These are phyloP conservation scores for Escallonia rubra DNA, from an alignment of 129 eudicot species.

Conservation along the genomic window DNA sequence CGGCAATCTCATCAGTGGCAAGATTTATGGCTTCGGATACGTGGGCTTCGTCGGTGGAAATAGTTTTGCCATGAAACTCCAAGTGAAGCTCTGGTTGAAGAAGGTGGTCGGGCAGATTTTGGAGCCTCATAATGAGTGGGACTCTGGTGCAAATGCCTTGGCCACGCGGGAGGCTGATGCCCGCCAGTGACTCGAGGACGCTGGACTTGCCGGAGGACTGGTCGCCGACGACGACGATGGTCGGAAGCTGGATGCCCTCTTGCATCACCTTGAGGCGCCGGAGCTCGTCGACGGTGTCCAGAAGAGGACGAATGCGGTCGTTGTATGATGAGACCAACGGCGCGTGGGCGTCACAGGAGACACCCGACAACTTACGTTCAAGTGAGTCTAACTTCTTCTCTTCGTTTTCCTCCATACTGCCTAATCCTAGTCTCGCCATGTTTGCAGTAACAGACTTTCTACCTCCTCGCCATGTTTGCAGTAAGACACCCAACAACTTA, in stretches of 20 bases:
- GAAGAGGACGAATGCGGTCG: slow-evolving; percentile 33
- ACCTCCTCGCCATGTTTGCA: too few relatives aligned
- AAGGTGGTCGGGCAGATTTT: slow-evolving; percentile 1
- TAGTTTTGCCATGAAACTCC: slow-evolving; percentile 15
- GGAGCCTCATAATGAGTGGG: slow-evolving; percentile 25
- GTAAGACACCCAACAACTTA: too few relatives aligned
- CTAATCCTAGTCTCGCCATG: too few relatives aligned
- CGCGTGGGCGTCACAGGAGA: neutral
- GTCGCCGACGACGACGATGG: slow-evolving; percentile 47
- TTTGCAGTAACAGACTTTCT: too few relatives aligned
- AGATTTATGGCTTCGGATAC: slow-evolving; percentile 9
- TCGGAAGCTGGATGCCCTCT: slow-evolving; percentile 48
- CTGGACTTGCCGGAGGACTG: slow-evolving; percentile 46
- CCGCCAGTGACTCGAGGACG: slow-evolving; percentile 42
- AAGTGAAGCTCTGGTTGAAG: slow-evolving; percentile 18
- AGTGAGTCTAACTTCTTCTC: too few relatives aligned
- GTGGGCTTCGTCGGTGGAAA: slow-evolving; percentile 15
- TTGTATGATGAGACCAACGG: slow-evolving; percentile 35
- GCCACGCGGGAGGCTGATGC: slow-evolving; percentile 38
- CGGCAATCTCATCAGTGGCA: slow-evolving; percentile 36
- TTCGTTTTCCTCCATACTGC: too few relatives aligned
- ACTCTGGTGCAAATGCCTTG: slow-evolving; percentile 37
- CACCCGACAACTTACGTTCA: too few relatives aligned
- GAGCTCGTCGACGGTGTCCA: slow-evolving; percentile 36
- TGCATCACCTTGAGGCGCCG: slow-evolving; percentile 35